Percentiles rank a stretch among this genome's conserved stretches.
Conservation (phyloP, 768 basidiomycete genomes). For the Kwoniella sp. region DNA sequence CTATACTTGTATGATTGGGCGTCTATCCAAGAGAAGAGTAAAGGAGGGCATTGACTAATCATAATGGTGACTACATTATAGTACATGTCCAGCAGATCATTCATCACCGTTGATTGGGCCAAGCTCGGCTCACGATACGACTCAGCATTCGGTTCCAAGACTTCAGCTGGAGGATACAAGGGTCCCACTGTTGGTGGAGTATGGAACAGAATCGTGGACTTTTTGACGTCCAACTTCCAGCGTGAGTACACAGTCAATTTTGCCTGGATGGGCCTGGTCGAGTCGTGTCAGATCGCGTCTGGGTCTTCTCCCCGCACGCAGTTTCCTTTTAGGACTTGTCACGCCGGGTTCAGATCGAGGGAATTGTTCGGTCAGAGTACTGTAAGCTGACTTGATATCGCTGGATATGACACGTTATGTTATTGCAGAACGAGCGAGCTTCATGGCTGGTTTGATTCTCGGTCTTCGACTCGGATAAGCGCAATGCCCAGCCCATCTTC, state of each 20-base stretch:
- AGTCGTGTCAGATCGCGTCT: too few relatives aligned
- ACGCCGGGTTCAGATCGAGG: too few relatives aligned
- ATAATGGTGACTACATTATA: slow-evolving; percentile 60
- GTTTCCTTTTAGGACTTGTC: too few relatives aligned
- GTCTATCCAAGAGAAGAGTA: too few relatives aligned
- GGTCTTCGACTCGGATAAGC: slow-evolving; percentile 76
- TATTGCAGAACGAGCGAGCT: slow-evolving; percentile 67
- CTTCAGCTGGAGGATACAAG: slow-evolving; percentile 62
- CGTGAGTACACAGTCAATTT: slow-evolving; percentile 60
- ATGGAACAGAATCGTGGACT: slow-evolving; percentile 66
- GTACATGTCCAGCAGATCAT: slow-evolving; percentile 75
- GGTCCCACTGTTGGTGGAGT: slow-evolving; percentile 66
- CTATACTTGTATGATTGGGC: too few relatives aligned
- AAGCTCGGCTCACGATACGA: slow-evolving; percentile 69
- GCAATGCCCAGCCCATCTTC: too few relatives aligned
- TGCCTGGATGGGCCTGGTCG: too few relatives aligned
- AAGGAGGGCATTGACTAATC: too few relatives aligned
- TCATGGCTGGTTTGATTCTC: slow-evolving; percentile 77
- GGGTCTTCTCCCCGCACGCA: too few relatives aligned
- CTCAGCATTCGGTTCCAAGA: slow-evolving; percentile 67
- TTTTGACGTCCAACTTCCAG: slow-evolving; percentile 90
- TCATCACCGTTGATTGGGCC: slow-evolving; percentile 82
- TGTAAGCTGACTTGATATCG: too few relatives aligned
- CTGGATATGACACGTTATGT: too few relatives aligned
- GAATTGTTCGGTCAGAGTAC: too few relatives aligned